Percentiles rank a stretch among this genome's conserved stretches.
Conservation (phyloP, 768 basidiomycete genomes). For the Leccinellum luteum region DNA sequence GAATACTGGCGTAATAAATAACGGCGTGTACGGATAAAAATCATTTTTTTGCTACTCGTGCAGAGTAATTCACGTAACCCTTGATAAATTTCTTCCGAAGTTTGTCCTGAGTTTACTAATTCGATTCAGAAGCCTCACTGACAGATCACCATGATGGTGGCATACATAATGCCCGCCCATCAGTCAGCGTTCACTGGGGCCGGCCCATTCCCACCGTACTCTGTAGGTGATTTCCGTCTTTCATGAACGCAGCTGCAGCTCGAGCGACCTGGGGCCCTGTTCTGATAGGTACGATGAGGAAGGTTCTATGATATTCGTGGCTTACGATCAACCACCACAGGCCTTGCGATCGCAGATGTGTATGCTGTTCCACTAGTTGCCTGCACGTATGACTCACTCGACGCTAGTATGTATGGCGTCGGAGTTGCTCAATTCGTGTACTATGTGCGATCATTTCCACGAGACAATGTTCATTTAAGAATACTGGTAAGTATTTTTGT, state of each 20-base stretch:
- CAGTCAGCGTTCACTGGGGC: not conserved
- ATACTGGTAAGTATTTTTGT: constrained; percentile 9
- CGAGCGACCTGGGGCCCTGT: constrained; percentile 12
- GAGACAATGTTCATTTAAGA: constrained; percentile 10
- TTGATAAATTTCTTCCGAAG: too few species aligned
- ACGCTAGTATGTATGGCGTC: constrained; percentile 19
- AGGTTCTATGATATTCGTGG: too few species aligned
- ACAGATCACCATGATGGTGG: too few species aligned
- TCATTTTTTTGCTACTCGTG: too few species aligned
- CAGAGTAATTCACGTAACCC: too few species aligned
- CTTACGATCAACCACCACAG: constrained; percentile 11
- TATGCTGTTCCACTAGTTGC: constrained; percentile 1
- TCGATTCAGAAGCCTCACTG: too few species aligned
- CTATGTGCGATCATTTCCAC: constrained; percentile 18
- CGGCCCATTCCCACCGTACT: not conserved
- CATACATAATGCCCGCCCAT: not conserved
- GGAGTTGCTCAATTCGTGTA: constrained; percentile 17
- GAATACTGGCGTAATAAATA: too few species aligned
- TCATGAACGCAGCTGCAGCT: constrained; percentile 5
- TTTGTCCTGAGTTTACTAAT: too few species aligned
- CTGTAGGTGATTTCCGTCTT: not conserved
- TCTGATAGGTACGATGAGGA: constrained; percentile 13
- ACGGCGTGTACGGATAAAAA: too few species aligned
- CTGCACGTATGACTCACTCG: not conserved
- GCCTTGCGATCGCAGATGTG: constrained; percentile 11